phyloP scores from a whole-genome alignment of 805 yeast genomes.

The Monosporozyma aquatica region DNA sequence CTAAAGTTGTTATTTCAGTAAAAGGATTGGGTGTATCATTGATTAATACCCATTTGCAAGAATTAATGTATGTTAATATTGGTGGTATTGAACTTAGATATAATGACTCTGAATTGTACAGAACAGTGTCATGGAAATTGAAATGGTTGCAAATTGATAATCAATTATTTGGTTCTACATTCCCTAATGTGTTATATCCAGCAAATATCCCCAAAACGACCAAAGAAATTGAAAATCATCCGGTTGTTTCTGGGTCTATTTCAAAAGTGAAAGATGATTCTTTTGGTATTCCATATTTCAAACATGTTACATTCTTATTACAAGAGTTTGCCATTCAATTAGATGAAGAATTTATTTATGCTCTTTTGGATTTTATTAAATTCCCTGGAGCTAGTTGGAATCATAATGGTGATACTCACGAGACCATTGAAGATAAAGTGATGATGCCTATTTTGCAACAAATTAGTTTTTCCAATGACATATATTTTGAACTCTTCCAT shows the following conservation, averaged over 20 bases:
- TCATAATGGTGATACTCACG: not conserved
- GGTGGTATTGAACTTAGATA: conserved; percentile 74
- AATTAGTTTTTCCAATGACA: conserved; percentile 51
- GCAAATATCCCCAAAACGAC: conserved; percentile 78
- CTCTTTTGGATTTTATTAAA: conserved; percentile 69
- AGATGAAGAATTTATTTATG: conserved; percentile 86
- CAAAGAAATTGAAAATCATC: conserved; percentile 79
- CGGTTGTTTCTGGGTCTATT: conserved; percentile 78
- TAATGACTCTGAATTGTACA: conserved; percentile 77
- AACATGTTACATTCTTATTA: conserved; percentile 79
- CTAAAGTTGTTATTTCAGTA: conserved; percentile 48
- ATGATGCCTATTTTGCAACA: conserved; percentile 65
- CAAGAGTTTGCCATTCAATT: conserved; percentile 90
- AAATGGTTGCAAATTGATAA: conserved; percentile 96
- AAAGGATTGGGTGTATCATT: conserved; percentile 86
- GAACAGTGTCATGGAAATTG: conserved; percentile 66
- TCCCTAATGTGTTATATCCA: conserved; percentile 84
- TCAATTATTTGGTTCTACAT: conserved; percentile 78
- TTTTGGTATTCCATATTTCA: conserved; percentile 83
- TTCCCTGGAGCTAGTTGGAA: conserved; percentile 80
- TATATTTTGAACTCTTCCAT: conserved; percentile 87
- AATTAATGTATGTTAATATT: conserved; percentile 72
- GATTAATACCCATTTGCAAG: conserved; percentile 61
- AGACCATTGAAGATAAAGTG: conserved; percentile 28
- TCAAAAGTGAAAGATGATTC: conserved; percentile 79